phyloP scores from a whole-genome alignment of 2,329 filamentous ascomycete genomes.

The Achaetomium macrosporum region DNA sequence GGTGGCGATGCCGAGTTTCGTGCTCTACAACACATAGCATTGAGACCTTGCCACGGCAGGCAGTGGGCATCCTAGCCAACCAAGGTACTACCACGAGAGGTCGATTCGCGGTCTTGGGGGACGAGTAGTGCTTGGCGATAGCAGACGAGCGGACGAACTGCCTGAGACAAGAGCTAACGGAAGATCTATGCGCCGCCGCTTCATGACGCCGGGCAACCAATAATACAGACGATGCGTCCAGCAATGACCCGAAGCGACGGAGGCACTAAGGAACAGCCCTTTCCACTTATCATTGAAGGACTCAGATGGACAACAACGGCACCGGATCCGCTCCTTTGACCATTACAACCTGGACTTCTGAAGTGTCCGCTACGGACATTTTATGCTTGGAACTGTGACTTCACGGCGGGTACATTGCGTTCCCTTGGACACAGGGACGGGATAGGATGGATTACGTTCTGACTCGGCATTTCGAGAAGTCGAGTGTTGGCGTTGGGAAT shows the following conservation, averaged over 20 bases:
- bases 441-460: too few species aligned
- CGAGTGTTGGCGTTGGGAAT: background rate
- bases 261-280: background rate
- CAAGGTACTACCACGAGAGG: background rate
- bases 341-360: background rate
- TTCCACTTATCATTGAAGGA: background rate
- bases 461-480: conserved; percentile 1
- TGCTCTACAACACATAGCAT: background rate
- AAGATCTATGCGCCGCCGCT: background rate
- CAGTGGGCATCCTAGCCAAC: background rate
- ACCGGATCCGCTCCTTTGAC: conserved; percentile 3
- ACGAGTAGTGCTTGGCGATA: background rate
- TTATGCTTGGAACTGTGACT: conserved; percentile 3
- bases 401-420: background rate
- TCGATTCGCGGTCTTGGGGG: conserved; percentile 2
- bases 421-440: too few species aligned
- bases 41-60: background rate
- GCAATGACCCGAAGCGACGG: background rate
- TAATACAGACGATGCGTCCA: background rate
- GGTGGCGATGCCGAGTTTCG: background rate
- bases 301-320: background rate
- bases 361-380: conserved; percentile 2
- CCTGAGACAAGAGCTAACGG: background rate
- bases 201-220: background rate
- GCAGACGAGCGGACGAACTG: background rate